Base-by-base conservation (phyloP, 805 yeast genomes). In the Cyberlindnera americana region DNA sequence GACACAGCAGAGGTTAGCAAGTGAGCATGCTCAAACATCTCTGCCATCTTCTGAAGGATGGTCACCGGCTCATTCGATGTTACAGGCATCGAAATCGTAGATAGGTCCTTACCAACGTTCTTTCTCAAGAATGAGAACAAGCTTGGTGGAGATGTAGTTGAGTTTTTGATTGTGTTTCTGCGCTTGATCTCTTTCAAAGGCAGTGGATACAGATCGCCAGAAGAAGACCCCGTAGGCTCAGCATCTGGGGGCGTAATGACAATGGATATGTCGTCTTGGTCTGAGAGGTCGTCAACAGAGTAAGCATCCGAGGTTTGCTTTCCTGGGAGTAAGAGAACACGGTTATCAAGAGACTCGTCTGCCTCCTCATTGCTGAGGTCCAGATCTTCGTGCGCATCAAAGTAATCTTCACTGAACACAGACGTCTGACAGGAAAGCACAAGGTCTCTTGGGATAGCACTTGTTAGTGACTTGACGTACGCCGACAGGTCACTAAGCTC, bases 61-160 rank as follows among this genome's bases (percentile, higher is more conserved):
- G 95, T 77, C 17, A 91, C 58, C 0, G 99, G 99, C 61, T 93
- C 99, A 64, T 93, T 93, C 39, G 89, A 75, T 2, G 93, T 81
- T 7, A 93, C 95, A 1, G 99, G 99, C 90, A 91, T 89, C 0
- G 96, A 81, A 32, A 90, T 75, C 1, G 88, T 72, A 0, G 89
- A 72, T 41, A 93, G 60, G 60, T 91, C 98, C 56, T 90, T 91
- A 16, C 97, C 97, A 10, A 91, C 93, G 51, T 88, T 89, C 60
- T 90, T 90, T 42, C 96, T 73, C 35, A 93, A 70, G 52, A 89
- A 77, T 1, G 87, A 74, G 40, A 91, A 66, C 25, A 91, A 61
- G 47, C 93, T 83, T 10, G 96, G 96, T 3, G 98, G 98, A 0
- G 78, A 65, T 24, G 79, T 72, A 0, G 65, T 67, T 38, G 86